A percentile compares a stretch with the other conserved stretches of the same genome.
Conservation (phyloP, 2,329 filamentous ascomycete genomes). For the Aspergillus jensenii region DNA sequence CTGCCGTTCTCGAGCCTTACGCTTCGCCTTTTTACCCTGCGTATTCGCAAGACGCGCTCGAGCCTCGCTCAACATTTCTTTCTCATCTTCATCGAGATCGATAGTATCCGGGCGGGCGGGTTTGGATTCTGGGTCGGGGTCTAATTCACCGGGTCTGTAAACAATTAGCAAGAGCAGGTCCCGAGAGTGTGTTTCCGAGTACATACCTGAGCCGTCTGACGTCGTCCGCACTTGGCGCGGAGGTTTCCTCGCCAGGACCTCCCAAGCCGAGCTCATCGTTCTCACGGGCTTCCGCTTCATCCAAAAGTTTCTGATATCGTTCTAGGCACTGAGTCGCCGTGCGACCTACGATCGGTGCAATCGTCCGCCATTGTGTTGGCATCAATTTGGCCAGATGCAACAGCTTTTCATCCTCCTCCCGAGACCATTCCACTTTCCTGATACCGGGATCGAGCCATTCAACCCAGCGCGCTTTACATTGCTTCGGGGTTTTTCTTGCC, state of each 20-base stretch:
- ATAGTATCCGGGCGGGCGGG: constrained; percentile 94
- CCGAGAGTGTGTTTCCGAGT: not conserved
- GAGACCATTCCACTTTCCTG: constrained; percentile 98
- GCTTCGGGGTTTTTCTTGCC: constrained; percentile 95
- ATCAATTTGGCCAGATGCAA: constrained; percentile 96
- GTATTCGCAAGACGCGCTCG: constrained; percentile 95
- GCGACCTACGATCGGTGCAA: constrained; percentile 92
- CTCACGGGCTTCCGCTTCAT: constrained; percentile 91
- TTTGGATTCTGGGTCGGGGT: constrained; percentile 96
- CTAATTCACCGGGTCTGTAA: constrained; percentile 78
- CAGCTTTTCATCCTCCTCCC: constrained; percentile 97
- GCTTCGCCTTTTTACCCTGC: constrained; percentile 97
- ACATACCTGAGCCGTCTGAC: constrained; percentile 71
- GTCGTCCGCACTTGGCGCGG: constrained; percentile 88
- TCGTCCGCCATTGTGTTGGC: constrained; percentile 98
- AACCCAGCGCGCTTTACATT: constrained; percentile 97
- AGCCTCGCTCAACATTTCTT: constrained; percentile 98
- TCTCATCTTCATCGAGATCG: constrained; percentile 97
- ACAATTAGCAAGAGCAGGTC: constrained; percentile 14
- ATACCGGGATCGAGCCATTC: constrained; percentile 99
- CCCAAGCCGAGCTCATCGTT: constrained; percentile 75
- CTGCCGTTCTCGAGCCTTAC: constrained; percentile 93
- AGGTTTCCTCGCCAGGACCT: constrained; percentile 78
- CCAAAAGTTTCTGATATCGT: constrained; percentile 92
- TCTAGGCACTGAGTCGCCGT: constrained; percentile 97